A percentile compares a stretch with the other conserved stretches of the same genome.
phyloP scores from a whole-genome alignment of 495 filamentous ascomycete genomes.

The Xylaria intraflava region DNA sequence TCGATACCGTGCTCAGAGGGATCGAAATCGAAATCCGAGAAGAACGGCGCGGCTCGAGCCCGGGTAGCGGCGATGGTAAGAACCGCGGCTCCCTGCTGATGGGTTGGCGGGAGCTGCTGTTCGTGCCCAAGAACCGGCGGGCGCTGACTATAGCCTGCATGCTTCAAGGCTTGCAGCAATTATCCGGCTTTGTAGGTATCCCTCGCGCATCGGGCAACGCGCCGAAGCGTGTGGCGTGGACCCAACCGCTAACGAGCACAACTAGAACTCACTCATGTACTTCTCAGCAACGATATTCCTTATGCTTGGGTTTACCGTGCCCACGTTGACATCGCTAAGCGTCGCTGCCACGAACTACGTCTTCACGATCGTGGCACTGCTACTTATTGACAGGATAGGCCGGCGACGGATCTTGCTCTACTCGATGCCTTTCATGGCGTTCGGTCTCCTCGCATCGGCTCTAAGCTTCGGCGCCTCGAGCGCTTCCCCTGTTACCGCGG shows the following conservation, averaged over 20 bases:
- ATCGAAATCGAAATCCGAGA: constrained; percentile 65
- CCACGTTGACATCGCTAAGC: constrained; percentile 72
- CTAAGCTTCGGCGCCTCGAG: constrained; percentile 54
- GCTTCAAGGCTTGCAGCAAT: constrained; percentile 81
- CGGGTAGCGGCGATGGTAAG: constrained; percentile 22
- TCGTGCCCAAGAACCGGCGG: constrained; percentile 60
- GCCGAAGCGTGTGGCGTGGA: neutral
- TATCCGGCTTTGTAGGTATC: constrained; percentile 73
- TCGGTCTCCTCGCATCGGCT: constrained; percentile 61
- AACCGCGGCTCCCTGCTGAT: constrained; percentile 29
- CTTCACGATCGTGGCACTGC: constrained; percentile 70
- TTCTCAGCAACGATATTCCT: constrained; percentile 88
- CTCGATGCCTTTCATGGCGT: constrained; percentile 78
- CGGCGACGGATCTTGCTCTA: constrained; percentile 73
- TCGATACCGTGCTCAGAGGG: constrained; percentile 51
- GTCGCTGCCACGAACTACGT: constrained; percentile 80
- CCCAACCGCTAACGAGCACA: constrained; percentile 9
- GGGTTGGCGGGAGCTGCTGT: constrained; percentile 50
- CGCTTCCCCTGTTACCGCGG: constrained; percentile 28
- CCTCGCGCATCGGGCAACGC: neutral
- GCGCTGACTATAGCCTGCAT: constrained; percentile 79
- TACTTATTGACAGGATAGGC: constrained; percentile 73
- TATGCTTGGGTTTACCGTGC: constrained; percentile 68
- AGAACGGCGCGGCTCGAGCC: constrained; percentile 48
- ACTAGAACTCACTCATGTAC: constrained; percentile 88